phyloP scores from a whole-genome alignment of 2,329 filamentous ascomycete genomes.

The Lasiodiplodia hormozganensis region DNA sequence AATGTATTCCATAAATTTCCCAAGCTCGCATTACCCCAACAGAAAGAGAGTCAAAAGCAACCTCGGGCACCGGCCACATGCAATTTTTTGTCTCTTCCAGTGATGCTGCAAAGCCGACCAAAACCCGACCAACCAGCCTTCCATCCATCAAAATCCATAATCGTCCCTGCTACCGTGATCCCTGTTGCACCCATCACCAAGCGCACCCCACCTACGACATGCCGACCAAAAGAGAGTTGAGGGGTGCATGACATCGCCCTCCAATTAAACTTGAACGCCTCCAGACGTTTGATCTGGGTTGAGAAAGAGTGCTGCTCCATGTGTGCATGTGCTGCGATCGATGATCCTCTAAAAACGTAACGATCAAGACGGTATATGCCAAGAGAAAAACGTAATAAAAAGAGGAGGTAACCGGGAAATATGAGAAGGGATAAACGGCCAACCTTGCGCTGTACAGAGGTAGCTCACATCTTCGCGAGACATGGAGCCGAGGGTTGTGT shows the following conservation, averaged over 20 bases:
- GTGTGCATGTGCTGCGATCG: constrained; percentile 1
- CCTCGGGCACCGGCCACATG: constrained; percentile 14
- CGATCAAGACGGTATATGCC: constrained; percentile 5
- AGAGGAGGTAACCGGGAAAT: neutral
- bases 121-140: neutral
- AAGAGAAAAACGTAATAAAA: neutral
- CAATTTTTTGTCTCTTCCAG: constrained; percentile 17
- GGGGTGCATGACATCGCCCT: neutral
- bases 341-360: constrained; percentile 8
- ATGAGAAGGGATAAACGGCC: neutral
- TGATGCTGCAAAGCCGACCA: neutral
- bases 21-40: constrained; percentile 6
- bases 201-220: neutral
- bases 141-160: neutral
- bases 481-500: neutral
- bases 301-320: neutral
- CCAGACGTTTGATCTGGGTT: neutral
- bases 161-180: neutral
- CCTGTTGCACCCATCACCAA: neutral
- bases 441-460: constrained; percentile 1
- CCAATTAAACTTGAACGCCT: neutral
- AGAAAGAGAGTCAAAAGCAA: neutral
- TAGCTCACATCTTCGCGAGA: neutral
- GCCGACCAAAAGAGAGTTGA: constrained; percentile 13
- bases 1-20: neutral